Conservation (phyloP, 164 flowering plant species). For the Tetrastigma voinierianum region DNA sequence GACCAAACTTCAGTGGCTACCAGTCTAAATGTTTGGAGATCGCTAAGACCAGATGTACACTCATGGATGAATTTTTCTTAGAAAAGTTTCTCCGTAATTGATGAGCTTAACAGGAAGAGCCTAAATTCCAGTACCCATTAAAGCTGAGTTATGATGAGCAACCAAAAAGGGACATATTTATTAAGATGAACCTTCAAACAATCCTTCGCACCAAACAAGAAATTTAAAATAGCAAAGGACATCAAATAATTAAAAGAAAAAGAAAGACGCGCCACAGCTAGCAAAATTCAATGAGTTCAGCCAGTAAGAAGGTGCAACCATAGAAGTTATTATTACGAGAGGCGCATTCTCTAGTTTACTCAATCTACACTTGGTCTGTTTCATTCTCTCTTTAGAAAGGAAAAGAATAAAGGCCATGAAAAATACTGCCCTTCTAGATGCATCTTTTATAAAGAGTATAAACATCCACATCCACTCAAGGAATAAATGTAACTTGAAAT, state of each 20-base stretch:
- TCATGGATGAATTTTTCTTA: constrained; percentile 48
- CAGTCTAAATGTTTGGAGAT: constrained; percentile 38
- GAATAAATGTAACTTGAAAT: too few relatives aligned
- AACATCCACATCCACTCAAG: too few relatives aligned
- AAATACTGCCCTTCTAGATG: too few relatives aligned
- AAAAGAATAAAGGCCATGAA: not conserved
- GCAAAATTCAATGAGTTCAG: too few relatives aligned
- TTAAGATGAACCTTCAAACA: too few relatives aligned
- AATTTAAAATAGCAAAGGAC: too few relatives aligned
- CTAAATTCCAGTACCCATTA: constrained; percentile 28
- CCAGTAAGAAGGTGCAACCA: too few relatives aligned
- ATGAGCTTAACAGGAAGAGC: constrained; percentile 80
- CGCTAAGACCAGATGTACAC: constrained; percentile 19
- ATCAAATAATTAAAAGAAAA: not conserved
- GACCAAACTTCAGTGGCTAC: constrained; percentile 54
- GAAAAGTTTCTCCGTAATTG: constrained; percentile 61
- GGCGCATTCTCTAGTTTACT: not conserved
- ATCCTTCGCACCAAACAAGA: too few relatives aligned
- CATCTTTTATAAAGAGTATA: too few relatives aligned
- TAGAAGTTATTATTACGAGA: too few relatives aligned
- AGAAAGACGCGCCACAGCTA: not conserved
- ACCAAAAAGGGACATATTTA: not conserved
- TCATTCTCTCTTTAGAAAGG: too few relatives aligned
- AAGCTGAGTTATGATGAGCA: not conserved
- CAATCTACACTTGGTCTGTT: not conserved